Evolutionary conservation across 345 rosid species (phyloP).

Genomic region (Aethionema arabicum): DNA sequence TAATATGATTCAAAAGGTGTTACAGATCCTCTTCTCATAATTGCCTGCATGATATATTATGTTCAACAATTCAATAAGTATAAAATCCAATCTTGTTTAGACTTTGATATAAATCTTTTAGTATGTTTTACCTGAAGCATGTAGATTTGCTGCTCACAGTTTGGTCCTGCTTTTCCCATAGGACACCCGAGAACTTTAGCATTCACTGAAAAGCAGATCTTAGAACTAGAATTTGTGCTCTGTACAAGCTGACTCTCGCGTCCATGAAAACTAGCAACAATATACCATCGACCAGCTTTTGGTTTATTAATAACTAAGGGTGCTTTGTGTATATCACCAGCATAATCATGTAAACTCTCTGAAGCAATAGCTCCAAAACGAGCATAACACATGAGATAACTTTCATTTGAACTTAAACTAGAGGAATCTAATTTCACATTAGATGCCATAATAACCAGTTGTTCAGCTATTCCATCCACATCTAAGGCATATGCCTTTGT

Average conservation of each 20-base stretch:
- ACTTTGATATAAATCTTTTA: slow-evolving; percentile 10
- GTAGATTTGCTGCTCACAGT: slow-evolving; percentile 61
- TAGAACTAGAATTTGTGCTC: slow-evolving; percentile 32
- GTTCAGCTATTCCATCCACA: slow-evolving; percentile 59
- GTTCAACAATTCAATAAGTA: slow-evolving; percentile 13
- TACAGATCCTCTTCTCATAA: slow-evolving; percentile 55
- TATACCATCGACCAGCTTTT: slow-evolving; percentile 77
- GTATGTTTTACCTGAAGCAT: slow-evolving; percentile 59
- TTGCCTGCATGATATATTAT: slow-evolving; percentile 55
- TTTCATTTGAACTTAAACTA: slow-evolving; percentile 30
- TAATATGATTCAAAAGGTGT: slow-evolving; percentile 77
- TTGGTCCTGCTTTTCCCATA: slow-evolving; percentile 72
- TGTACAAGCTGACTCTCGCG: slow-evolving; percentile 39
- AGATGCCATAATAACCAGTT: slow-evolving; percentile 46
- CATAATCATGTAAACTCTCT: slow-evolving; percentile 60
- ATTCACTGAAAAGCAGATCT: slow-evolving; percentile 69
- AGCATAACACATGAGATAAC: slow-evolving; percentile 56
- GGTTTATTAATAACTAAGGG: slow-evolving; percentile 69
- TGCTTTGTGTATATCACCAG: slow-evolving; percentile 50
- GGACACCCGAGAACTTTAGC: slow-evolving; percentile 70
- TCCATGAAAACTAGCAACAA: slow-evolving; percentile 51
- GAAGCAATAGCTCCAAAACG: slow-evolving; percentile 86
- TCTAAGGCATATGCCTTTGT: slow-evolving; percentile 64
- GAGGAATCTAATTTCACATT: slow-evolving; percentile 45
- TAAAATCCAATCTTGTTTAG: slow-evolving; percentile 21